Conservation (phyloP, 352 stramenopile species). For the Phytophthora litchii region DNA sequence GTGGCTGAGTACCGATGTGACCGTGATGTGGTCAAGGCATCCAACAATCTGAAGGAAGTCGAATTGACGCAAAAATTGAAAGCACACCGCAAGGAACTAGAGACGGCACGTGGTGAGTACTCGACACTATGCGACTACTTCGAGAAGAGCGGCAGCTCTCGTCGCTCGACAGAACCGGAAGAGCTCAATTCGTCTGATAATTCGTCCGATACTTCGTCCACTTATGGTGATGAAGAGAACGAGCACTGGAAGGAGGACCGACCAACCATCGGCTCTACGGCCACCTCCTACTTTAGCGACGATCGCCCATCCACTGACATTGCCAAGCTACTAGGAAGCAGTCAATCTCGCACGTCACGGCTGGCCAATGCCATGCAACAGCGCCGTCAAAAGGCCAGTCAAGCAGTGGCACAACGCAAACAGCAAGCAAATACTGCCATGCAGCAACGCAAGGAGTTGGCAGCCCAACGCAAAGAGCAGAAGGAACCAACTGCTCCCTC, state of each 20-base stretch:
- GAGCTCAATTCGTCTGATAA: slow-evolving; percentile 46
- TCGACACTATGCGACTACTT: slow-evolving; percentile 51
- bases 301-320: slow-evolving; percentile 57
- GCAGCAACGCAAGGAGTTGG: slow-evolving; percentile 30
- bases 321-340: slow-evolving; percentile 38
- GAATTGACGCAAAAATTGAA: slow-evolving; percentile 67
- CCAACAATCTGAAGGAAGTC: slow-evolving; percentile 57
- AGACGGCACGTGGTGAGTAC: slow-evolving; percentile 48
- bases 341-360: slow-evolving; percentile 32
- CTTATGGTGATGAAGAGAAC: slow-evolving; percentile 39
- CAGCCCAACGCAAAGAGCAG: slow-evolving; percentile 19
- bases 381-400: slow-evolving; percentile 37
- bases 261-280: slow-evolving; percentile 30
- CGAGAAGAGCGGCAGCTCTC: slow-evolving; percentile 53
- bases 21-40: slow-evolving; percentile 59
- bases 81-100: slow-evolving; percentile 52
- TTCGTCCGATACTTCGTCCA: slow-evolving; percentile 40
- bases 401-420: slow-evolving; percentile 39
- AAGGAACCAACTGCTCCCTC: slow-evolving; percentile 9
- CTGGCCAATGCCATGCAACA: slow-evolving; percentile 40
- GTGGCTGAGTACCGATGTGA: slow-evolving; percentile 65
- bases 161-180: slow-evolving; percentile 52
- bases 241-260: slow-evolving; percentile 41
- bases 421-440: slow-evolving; percentile 30
- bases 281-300: slow-evolving; percentile 42